These are phyloP conservation scores for Parsonsia alboflavescens DNA, from an alignment of 257 asterid genomes.

Conservation along the genomic window DNA sequence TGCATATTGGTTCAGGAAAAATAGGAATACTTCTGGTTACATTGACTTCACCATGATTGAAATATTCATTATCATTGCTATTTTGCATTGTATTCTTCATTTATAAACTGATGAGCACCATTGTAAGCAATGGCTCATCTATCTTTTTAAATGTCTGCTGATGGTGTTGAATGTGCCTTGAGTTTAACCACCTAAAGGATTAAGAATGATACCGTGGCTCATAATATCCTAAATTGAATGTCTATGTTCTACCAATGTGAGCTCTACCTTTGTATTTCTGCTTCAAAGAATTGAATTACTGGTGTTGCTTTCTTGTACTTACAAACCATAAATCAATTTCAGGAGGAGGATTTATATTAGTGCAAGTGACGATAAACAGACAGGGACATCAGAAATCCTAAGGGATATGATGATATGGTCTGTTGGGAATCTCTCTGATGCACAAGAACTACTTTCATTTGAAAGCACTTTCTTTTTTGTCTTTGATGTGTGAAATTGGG, in stretches of 20 bases:
- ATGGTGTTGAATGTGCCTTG: too few relatives aligned
- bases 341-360: neutral
- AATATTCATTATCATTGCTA: neutral
- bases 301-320: too few relatives aligned
- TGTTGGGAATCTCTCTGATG: slow-evolving; percentile 58
- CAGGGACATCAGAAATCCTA: slow-evolving; percentile 55
- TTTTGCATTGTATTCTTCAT: neutral
- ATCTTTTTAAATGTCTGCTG: neutral
- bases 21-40: neutral
- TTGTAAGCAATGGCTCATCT: neutral
- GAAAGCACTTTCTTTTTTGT: neutral
- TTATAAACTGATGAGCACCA: neutral
- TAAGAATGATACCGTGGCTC: too few relatives aligned
- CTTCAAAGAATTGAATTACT: too few relatives aligned
- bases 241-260: too few relatives aligned
- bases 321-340: too few relatives aligned
- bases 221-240: too few relatives aligned
- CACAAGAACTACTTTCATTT: neutral
- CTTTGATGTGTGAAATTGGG: too few relatives aligned
- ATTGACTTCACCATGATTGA: neutral
- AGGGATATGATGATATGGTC: slow-evolving; percentile 38
- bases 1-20: neutral
- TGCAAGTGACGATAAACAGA: slow-evolving; percentile 44
- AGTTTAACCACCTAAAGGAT: too few relatives aligned
- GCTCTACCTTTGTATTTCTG: too few relatives aligned